Evolutionary conservation across 2,329 filamentous ascomycete genomes (phyloP).

Genomic region (Acrocalymma vagum): DNA sequence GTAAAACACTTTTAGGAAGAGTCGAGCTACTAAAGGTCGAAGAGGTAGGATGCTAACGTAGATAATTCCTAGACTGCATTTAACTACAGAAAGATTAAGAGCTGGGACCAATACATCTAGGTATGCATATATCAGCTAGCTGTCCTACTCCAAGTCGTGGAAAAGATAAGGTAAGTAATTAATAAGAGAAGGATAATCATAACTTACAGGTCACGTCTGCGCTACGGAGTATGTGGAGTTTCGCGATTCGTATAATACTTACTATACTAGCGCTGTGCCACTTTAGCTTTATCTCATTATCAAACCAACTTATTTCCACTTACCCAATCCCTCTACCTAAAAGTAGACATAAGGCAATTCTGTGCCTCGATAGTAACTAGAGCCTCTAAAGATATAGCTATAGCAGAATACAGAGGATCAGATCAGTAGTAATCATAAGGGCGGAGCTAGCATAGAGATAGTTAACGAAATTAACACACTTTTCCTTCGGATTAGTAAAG

Average conservation of each 20-base stretch:
- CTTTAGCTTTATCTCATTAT: no score
- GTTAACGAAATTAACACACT: slow-evolving; percentile 18
- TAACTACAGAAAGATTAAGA: slow-evolving; percentile 35
- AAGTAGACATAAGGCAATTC: slow-evolving; percentile 36
- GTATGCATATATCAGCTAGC: no score
- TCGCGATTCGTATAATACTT: slow-evolving; percentile 28
- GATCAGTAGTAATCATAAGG: slow-evolving; percentile 19
- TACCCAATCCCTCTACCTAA: slow-evolving; percentile 35
- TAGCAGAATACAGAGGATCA: slow-evolving; percentile 21
- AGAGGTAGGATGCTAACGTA: slow-evolving; percentile 38
- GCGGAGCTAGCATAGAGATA: slow-evolving; percentile 25
- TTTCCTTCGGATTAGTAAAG: slow-evolving; percentile 10
- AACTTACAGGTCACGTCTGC: slow-evolving; percentile 35
- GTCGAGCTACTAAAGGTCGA: slow-evolving; percentile 26
- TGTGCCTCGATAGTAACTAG: slow-evolving; percentile 34
- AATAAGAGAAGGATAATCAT: no score
- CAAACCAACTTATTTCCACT: slow-evolving; percentile 12
- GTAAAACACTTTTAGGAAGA: slow-evolving; percentile 26
- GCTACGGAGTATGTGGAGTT: slow-evolving; percentile 23
- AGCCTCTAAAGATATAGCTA: slow-evolving; percentile 23
- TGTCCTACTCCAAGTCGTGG: no score
- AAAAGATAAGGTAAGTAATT: not conserved
- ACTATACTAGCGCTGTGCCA: slow-evolving; percentile 34
- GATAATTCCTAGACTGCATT: slow-evolving; percentile 38
- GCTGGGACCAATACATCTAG: slow-evolving; percentile 28